Percentiles rank a stretch among this genome's conserved stretches.
phyloP scores from a whole-genome alignment of 2,329 filamentous ascomycete genomes.

The Pseudogymnoascus sp. region DNA sequence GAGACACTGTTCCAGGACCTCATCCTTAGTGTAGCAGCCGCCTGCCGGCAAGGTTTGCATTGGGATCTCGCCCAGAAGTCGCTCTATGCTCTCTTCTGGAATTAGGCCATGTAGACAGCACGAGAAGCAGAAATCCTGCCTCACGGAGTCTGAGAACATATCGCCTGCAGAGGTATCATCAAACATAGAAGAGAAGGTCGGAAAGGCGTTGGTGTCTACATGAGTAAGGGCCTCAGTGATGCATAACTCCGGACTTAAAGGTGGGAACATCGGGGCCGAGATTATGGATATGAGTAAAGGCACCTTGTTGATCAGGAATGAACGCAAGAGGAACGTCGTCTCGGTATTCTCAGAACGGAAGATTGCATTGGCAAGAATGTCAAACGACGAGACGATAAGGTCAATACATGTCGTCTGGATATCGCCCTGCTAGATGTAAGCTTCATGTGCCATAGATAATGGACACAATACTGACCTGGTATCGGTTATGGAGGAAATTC shows the following conservation, averaged over 20 bases:
- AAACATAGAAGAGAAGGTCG: constrained; percentile 56
- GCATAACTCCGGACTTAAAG: constrained; percentile 53
- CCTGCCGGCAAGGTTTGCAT: constrained; percentile 69
- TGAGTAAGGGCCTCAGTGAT: constrained; percentile 58
- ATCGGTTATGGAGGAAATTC: constrained; percentile 75
- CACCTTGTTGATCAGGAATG: constrained; percentile 73
- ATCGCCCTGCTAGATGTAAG: constrained; percentile 51
- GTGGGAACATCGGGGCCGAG: constrained; percentile 47
- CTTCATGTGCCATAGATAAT: not conserved
- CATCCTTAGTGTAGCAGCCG: constrained; percentile 68
- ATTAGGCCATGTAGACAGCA: constrained; percentile 86
- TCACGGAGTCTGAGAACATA: constrained; percentile 55
- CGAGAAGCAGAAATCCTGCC: constrained; percentile 79
- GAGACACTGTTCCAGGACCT: constrained; percentile 69
- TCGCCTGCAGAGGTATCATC: constrained; percentile 46
- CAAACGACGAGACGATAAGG: constrained; percentile 80
- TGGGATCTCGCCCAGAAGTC: constrained; percentile 74
- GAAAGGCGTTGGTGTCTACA: constrained; percentile 54
- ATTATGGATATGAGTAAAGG: constrained; percentile 53
- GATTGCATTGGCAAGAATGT: constrained; percentile 79
- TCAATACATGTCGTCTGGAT: constrained; percentile 71
- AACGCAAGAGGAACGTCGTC: constrained; percentile 65
- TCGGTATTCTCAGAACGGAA: constrained; percentile 56
- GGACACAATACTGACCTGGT: constrained; percentile 49
- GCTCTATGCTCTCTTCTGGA: constrained; percentile 66